Base-by-base conservation (phyloP, 2,329 filamentous ascomycete genomes). In the Botrytis pseudocinerea region DNA sequence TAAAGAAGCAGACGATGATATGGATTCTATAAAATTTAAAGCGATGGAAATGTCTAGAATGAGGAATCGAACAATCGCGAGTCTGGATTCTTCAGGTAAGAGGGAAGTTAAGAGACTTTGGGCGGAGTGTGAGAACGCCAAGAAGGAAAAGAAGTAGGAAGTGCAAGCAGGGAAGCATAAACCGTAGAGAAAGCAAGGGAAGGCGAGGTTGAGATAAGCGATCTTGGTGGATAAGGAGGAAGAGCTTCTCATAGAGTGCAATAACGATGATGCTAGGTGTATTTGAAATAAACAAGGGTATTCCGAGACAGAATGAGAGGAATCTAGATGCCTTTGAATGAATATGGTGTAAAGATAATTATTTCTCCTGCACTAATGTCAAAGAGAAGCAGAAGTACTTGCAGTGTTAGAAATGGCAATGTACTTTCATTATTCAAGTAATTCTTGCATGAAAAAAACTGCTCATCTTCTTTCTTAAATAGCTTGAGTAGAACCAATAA, bases 231-330 rank as follows among this genome's bases (percentile, higher is more conserved):
- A 40, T 18, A 0, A n/a, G 12, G 12, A 38, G 25, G 25, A n/a
- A 60, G 28, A 22, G 28, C 4, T 32, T 22, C 32, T 32, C 32
- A 20, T 25, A 4, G 35, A 14, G 10, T 40, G 12, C 14, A 12
- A 12, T 40, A 2, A 16, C 9, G 35, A 6, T 10, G 12, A 40
- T n/a, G 1, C 8, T 18, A 1, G 38, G 6, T 3, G 12, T 2
- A 0, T n/a, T 40, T 61, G 35, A 9, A 9, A 35, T 7, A 4
- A 25, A 14, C 18, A 0, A 0, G 40, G n/a, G 22, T 40, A n/a
- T 18, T 40, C 4, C 18, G 35, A 61, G 10, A 12, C 14, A n/a
- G 2, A 40, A 40, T 40, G 22, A 16, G 59, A n/a, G 2, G 4
- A 18, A 16, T 40, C 35, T 40, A n/a, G 59, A 7, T 9, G 6